Percentiles rank a stretch among this genome's conserved stretches.
These are phyloP conservation scores for Fusarium gaditjirri DNA, from an alignment of 2,329 filamentous ascomycete species.

Conservation along the genomic window DNA sequence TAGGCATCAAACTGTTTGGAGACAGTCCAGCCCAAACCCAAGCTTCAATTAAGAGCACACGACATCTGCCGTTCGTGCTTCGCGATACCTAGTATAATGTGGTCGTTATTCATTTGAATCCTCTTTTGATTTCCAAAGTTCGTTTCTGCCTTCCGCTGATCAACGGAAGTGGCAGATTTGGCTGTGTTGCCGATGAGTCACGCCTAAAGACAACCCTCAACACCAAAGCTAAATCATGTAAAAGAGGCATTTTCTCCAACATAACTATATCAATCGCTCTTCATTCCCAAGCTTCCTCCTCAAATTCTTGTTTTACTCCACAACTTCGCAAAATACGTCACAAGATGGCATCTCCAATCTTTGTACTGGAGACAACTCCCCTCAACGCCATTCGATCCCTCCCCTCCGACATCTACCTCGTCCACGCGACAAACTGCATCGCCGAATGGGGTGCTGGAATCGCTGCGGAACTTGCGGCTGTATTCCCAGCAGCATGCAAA, in stretches of 20 bases:
- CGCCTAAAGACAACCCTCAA: not conserved
- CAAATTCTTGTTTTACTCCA: accelerated
- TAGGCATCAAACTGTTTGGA: not conserved
- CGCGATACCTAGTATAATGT: not conserved
- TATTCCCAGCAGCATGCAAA: slow-evolving; percentile 43
- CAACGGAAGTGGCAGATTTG: not conserved
- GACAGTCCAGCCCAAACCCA: too few species aligned
- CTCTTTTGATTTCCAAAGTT: accelerated
- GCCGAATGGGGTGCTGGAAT: slow-evolving; percentile 47
- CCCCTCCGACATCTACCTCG: slow-evolving; percentile 36
- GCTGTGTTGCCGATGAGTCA: slow-evolving; percentile 4
- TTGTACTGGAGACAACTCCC: slow-evolving; percentile 16
- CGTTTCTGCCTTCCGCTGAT: not conserved
- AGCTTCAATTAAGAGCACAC: not conserved
- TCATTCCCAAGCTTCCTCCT: accelerated
- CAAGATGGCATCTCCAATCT: slow-evolving; percentile 16
- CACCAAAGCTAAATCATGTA: not conserved
- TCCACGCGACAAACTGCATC: slow-evolving; percentile 49
- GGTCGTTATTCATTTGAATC: accelerated
- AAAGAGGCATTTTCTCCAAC: not conserved
- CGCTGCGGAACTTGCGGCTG: slow-evolving; percentile 40
- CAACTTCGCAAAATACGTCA: accelerated
- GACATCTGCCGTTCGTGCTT: accelerated
- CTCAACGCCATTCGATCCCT: slow-evolving; percentile 30
- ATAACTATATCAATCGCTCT: not conserved